phyloP scores from a whole-genome alignment of 202 grass and related monocot genomes.

The Digitaria exilis region DNA sequence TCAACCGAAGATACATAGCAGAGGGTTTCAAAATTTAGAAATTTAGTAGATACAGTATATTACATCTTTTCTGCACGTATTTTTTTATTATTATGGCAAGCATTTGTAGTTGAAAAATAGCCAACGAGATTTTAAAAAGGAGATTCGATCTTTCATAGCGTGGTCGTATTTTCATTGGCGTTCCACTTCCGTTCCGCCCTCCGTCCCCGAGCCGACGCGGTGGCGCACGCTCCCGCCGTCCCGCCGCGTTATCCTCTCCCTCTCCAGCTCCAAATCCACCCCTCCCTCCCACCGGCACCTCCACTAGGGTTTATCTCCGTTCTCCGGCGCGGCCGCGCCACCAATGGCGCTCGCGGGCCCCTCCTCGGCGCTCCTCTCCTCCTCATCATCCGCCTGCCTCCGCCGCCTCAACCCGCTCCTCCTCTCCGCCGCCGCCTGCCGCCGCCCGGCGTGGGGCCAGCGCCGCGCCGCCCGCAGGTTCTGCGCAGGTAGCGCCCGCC shows the following conservation, averaged over 20 bases:
- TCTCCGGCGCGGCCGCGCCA: slow-evolving; percentile 26
- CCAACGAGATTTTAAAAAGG: too few relatives aligned
- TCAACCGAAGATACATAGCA: too few relatives aligned
- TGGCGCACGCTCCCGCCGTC: background rate
- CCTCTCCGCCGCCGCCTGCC: slow-evolving; percentile 49
- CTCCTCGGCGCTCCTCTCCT: slow-evolving; percentile 47
- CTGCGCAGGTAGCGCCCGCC: slow-evolving; percentile 52
- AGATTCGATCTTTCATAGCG: too few relatives aligned
- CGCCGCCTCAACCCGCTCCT: slow-evolving; percentile 65
- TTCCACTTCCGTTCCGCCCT: background rate
- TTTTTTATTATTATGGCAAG: too few relatives aligned
- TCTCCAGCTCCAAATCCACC: slow-evolving; percentile 37
- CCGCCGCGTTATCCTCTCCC: slow-evolving; percentile 60
- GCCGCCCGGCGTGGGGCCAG: slow-evolving; percentile 42
- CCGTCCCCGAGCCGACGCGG: background rate
- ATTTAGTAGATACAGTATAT: too few relatives aligned
- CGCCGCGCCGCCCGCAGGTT: slow-evolving; percentile 56
- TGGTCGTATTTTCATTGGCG: too few relatives aligned
- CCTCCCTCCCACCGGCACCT: background rate
- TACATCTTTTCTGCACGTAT: too few relatives aligned
- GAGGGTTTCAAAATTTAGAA: too few relatives aligned
- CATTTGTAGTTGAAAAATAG: too few relatives aligned
- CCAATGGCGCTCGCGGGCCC: slow-evolving; percentile 69
- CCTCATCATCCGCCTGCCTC: slow-evolving; percentile 56
- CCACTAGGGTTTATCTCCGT: slow-evolving; percentile 50